phyloP scores from a whole-genome alignment of 1,284 basidiomycete genomes.

The Fomitopsis schrenkii region DNA sequence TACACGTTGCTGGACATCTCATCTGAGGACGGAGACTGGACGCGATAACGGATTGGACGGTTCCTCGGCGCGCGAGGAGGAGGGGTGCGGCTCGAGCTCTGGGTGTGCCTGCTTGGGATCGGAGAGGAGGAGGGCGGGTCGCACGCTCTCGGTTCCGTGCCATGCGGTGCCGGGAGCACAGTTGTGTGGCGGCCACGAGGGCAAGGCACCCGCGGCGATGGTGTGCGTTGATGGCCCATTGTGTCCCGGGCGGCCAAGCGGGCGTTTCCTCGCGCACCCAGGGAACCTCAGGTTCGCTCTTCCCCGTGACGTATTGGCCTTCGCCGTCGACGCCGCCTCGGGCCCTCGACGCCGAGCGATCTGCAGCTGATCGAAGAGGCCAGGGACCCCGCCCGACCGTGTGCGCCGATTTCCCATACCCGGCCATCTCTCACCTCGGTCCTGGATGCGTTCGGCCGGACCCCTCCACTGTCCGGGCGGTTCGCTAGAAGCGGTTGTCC shows the following conservation, averaged over 20 bases:
- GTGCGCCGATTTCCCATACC: background rate
- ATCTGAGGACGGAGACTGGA: background rate
- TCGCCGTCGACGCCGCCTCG: slow-evolving; percentile 7
- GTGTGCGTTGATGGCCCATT: background rate
- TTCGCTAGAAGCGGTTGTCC: slow-evolving; percentile 6
- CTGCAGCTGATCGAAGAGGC: slow-evolving; percentile 16
- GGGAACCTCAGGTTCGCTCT: slow-evolving; percentile 10
- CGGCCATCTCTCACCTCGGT: background rate
- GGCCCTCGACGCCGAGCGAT: slow-evolving; percentile 14
- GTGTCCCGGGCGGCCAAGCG: background rate
- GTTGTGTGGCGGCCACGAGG: slow-evolving; percentile 5
- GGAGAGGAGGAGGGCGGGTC: background rate
- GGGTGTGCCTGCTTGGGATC: slow-evolving; percentile 1
- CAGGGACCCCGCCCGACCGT: slow-evolving; percentile 1
- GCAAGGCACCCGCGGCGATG: slow-evolving; percentile 4
- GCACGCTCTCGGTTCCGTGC: slow-evolving; percentile 15
- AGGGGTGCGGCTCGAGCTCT: background rate
- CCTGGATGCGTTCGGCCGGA: background rate
- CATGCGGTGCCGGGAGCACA: slow-evolving; percentile 14
- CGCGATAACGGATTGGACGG: background rate
- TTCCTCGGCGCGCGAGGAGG: background rate
- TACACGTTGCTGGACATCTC: background rate
- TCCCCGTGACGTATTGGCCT: slow-evolving; percentile 20
- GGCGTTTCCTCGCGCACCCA: no score
- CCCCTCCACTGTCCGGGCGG: slow-evolving; percentile 1